These are phyloP conservation scores for Colletotrichum noveboracense DNA, from an alignment of 2,329 filamentous ascomycete genomes.

Conservation along the genomic window DNA sequence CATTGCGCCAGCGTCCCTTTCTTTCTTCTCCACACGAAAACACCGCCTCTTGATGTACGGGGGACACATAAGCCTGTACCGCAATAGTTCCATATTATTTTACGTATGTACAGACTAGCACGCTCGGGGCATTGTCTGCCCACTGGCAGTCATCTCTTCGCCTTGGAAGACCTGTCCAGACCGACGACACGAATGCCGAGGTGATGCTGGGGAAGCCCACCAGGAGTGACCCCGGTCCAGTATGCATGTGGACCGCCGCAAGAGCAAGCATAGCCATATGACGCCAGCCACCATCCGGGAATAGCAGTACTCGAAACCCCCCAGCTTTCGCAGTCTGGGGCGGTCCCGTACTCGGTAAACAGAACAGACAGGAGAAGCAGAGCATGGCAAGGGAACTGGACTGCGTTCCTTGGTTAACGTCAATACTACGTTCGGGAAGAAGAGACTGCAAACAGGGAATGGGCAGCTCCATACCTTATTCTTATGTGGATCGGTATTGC, in stretches of 20 bases:
- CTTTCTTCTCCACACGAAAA: background rate
- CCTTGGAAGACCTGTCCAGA: background rate
- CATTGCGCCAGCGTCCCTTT: background rate
- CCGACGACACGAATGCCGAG: background rate
- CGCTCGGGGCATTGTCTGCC: background rate
- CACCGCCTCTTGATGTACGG: background rate
- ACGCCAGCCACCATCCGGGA: background rate
- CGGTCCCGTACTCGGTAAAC: background rate
- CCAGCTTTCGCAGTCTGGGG: background rate
- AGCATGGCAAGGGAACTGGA: background rate
- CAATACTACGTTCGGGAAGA: background rate
- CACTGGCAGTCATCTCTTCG: background rate
- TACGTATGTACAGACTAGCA: background rate
- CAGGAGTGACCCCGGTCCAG: background rate
- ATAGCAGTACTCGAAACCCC: background rate
- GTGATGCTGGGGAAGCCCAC: background rate
- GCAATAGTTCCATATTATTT: background rate
- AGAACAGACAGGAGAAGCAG: background rate
- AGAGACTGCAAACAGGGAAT: background rate
- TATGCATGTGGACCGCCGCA: background rate
- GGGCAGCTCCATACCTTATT: background rate
- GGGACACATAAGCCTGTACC: background rate
- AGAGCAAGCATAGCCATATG: background rate
- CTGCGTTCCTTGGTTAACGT: background rate
- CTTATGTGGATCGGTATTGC: constrained; percentile 7